Conservation (phyloP, 148 eudicot species). For the Rhododendron simsii region DNA sequence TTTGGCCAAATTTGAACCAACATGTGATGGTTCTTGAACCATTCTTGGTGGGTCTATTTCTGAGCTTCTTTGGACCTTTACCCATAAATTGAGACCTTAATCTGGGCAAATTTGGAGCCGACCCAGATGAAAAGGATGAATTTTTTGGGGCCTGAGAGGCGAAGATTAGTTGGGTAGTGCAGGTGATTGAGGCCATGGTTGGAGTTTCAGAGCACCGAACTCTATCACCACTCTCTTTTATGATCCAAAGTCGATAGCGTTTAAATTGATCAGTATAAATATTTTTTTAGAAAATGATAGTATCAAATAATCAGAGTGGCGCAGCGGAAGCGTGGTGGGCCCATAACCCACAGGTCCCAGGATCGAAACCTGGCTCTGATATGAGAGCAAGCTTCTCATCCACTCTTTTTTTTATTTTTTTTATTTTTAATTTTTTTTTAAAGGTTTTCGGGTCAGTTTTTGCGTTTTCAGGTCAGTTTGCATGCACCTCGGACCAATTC, state of each 20-base stretch:
- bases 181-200: conserved; percentile 34
- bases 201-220: neutral
- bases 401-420: neutral
- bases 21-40: conserved; percentile 42
- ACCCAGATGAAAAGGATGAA: conserved; percentile 15
- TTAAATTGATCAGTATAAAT: neutral
- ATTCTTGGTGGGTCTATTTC: conserved; percentile 16
- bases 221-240: neutral
- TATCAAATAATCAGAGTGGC: conserved; percentile 25
- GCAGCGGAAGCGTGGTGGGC: conserved; percentile 38
- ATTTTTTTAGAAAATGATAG: rapidly evolving
- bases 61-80: conserved; percentile 1
- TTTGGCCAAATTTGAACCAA: conserved; percentile 87
- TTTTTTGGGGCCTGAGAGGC: conserved; percentile 12
- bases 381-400: conserved; percentile 4
- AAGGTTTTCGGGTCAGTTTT: too few relatives aligned
- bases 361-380: conserved; percentile 37
- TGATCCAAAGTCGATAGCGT: too few relatives aligned
- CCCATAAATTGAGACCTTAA: conserved; percentile 9
- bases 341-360: conserved; percentile 38
- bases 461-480: too few relatives aligned
- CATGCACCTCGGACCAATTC: too few relatives aligned
- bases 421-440: too few relatives aligned
- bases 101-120: neutral
- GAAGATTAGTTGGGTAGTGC: conserved; percentile 15